phyloP scores from a whole-genome alignment of 192 early-diverging fungal species.

The Podila epicladia region DNA sequence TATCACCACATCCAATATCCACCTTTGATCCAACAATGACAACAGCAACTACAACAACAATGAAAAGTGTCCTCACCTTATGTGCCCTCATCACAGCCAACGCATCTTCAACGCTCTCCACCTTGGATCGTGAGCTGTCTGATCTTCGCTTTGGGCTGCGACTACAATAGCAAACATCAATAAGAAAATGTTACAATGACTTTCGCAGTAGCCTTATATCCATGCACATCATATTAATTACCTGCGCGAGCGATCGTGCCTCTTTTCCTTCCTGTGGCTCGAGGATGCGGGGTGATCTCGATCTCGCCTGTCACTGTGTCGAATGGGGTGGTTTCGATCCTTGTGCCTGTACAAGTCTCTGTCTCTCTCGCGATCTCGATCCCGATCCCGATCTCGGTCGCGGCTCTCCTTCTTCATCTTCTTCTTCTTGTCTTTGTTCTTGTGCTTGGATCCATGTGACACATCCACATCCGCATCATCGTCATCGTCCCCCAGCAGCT shows the following conservation, averaged over 20 bases:
- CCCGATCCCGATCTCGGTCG: conserved; percentile 11
- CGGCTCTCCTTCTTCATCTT: conserved; percentile 55
- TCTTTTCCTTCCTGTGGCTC: conserved; percentile 21
- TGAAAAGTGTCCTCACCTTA: conserved; percentile 11
- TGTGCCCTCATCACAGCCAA: conserved; percentile 42
- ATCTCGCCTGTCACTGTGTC: background rate
- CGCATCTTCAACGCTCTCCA: conserved; percentile 47
- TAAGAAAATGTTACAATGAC: background rate
- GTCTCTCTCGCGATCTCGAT: conserved; percentile 8
- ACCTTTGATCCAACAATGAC: background rate
- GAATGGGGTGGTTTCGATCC: background rate
- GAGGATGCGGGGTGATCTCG: conserved; percentile 8
- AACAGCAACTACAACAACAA: background rate
- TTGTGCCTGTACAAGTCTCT: conserved; percentile 3
- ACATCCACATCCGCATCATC: background rate
- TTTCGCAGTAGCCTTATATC: background rate
- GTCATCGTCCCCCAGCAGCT: conserved; percentile 41
- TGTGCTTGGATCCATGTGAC: conserved; percentile 38
- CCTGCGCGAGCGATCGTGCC: conserved; percentile 32
- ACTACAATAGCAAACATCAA: background rate
- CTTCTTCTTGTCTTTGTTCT: conserved; percentile 58
- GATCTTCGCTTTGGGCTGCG: conserved; percentile 35
- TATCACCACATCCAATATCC: background rate
- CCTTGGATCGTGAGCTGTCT: conserved; percentile 19
- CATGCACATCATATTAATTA: background rate